Base-by-base conservation (phyloP, 768 basidiomycete species). In the Lentinula raphanica region DNA sequence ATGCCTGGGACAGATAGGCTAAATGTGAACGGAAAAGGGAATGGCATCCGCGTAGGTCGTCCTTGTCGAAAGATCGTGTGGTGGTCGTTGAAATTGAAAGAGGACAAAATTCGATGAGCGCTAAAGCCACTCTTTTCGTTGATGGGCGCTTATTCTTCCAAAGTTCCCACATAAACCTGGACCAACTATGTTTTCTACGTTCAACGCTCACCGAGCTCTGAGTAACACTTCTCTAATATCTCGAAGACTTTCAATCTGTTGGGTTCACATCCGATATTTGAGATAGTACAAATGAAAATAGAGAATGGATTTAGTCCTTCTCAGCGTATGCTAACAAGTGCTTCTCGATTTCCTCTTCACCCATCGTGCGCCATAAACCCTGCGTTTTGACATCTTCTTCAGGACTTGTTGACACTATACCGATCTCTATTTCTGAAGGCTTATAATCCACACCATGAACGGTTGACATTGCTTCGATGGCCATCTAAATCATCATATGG, bases 371-470 rank as follows among this genome's bases (percentile, higher is more conserved):
- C 92, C 92, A 94, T 55, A 78, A 68, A 29, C 92, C 92, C 61
- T 80, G 76, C 38, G 81, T 84, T 76, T 92, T 90, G 59, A 73
- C 74, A 60, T 80, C 74, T 68, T 96, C 94, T 17, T 89, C 88
- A 6, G 84, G 79, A 35, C 81, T 80, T 1, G 79, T 79, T 27
- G 93, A 96, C 21, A 92, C 88, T 54, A 98, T 90, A 0, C 94
- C 96, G 63, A 99, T 92, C 72, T 99, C 97, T 66, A 98, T 91
- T 72, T 98, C 97, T 9, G 85, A 86, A 0, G 92, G 79, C 72
- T 98, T 99, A 77, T 94, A 97, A 69, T 99, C 97, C 1, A 94
- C 97, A 38, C 93, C 87, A 66, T 96, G 91, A 25, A 98, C 94
- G 0, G 85, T 89, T 46, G 93, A 95, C 79, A 98, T 91, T 12